phyloP scores from a whole-genome alignment of 345 rosid species.

The Mangifera indica region DNA sequence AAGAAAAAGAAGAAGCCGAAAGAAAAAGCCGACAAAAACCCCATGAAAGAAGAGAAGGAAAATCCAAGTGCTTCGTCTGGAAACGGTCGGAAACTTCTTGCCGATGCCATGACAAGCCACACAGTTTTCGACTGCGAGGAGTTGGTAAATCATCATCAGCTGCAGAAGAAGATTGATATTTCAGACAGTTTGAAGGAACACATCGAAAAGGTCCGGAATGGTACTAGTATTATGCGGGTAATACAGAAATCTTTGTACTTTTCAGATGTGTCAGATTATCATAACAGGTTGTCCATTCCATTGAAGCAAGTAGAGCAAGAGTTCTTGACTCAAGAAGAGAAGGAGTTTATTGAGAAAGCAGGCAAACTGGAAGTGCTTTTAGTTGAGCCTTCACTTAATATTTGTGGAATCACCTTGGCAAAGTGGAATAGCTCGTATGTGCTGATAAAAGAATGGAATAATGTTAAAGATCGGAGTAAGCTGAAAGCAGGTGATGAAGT shows the following conservation, averaged over 20 bases:
- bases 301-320: background rate
- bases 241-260: background rate
- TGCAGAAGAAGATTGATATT: background rate
- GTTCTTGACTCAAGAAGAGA: background rate
- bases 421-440: background rate
- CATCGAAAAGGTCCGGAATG: background rate
- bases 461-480: background rate
- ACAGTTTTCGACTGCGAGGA: background rate
- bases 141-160: background rate
- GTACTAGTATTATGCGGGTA: background rate
- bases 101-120: background rate
- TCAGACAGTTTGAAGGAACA: background rate
- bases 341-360: background rate
- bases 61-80: too few relatives aligned
- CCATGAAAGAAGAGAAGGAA: background rate
- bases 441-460: background rate
- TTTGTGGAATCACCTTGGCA: background rate
- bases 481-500: background rate
- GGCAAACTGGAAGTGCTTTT: background rate
- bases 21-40: background rate
- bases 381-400: background rate
- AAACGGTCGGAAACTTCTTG: background rate
- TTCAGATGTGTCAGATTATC: background rate
- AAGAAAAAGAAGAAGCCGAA: too few relatives aligned
- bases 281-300: background rate